A percentile compares a stretch with the other conserved stretches of the same genome.
These are phyloP conservation scores for Juglanconis juglandina DNA, from an alignment of 2,329 filamentous ascomycete genomes.

Conservation along the genomic window DNA sequence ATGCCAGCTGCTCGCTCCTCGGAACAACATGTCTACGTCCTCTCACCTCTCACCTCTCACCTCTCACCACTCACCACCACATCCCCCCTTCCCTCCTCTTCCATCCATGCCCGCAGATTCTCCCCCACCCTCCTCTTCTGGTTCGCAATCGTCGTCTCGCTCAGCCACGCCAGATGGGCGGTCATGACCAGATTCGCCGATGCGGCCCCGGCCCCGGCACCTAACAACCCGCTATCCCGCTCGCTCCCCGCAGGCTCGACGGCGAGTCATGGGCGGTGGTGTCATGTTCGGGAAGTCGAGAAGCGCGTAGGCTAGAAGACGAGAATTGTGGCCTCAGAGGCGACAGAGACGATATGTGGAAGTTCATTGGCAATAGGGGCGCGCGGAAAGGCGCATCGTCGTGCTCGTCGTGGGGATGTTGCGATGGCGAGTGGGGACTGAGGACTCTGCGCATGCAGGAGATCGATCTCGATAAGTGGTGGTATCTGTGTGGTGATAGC, in stretches of 20 bases:
- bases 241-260: slow-evolving; percentile 22
- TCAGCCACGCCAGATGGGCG: slow-evolving; percentile 25
- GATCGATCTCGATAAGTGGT: not conserved
- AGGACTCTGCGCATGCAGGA: not conserved
- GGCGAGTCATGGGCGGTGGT: slow-evolving; percentile 5
- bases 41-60: not conserved
- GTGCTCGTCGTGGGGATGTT: not conserved
- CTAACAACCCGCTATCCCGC: slow-evolving; percentile 23
- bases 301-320: slow-evolving; percentile 18
- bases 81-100: slow-evolving; percentile 4
- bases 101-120: slow-evolving; percentile 19
- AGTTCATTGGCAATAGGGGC: slow-evolving; percentile 23
- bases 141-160: slow-evolving; percentile 20
- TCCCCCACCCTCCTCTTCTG: slow-evolving; percentile 21
- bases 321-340: slow-evolving; percentile 30
- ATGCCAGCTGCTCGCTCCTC: too few relatives aligned
- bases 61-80: too few relatives aligned
- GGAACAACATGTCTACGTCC: not conserved
- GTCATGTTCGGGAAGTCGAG: not conserved
- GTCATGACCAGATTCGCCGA: slow-evolving; percentile 24
- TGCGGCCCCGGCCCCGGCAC: not conserved
- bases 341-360: slow-evolving; percentile 30
- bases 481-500: too few relatives aligned
- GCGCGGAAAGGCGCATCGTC: not conserved
- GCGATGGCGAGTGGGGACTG: not conserved